A percentile compares a stretch with the other conserved stretches of the same genome.
These are phyloP conservation scores for Hanseniaspora singularis DNA, from an alignment of 805 yeast species.

Conservation along the genomic window DNA sequence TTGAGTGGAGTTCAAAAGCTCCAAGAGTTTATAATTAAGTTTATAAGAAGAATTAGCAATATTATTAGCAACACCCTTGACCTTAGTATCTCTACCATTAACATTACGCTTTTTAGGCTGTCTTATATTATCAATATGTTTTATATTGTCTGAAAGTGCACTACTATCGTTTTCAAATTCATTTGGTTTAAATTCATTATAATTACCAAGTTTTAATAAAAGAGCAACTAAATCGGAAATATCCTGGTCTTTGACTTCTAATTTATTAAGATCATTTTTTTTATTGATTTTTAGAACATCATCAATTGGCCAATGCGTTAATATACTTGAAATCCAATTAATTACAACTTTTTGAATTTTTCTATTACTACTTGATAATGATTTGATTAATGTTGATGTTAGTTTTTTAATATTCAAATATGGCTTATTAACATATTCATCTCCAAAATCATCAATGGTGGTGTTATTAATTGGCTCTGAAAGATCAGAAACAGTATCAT, in stretches of 20 bases:
- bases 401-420: conserved; percentile 63
- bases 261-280: neutral
- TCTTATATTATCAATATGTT: conserved; percentile 10
- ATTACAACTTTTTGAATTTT: conserved; percentile 71
- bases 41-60: conserved; percentile 6
- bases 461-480: neutral
- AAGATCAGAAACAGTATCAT: conserved; percentile 13
- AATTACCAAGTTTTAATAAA: conserved; percentile 6
- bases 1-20: conserved; percentile 25
- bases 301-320: conserved; percentile 31
- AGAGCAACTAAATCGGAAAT: conserved; percentile 2
- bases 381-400: conserved; percentile 68
- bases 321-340: conserved; percentile 66
- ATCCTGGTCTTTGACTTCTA: conserved; percentile 12
- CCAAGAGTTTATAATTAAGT: conserved; percentile 41
- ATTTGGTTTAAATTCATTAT: neutral
- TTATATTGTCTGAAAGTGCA: conserved; percentile 1
- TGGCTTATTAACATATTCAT: conserved; percentile 34
- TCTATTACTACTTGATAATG: conserved; percentile 58
- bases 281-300: conserved; percentile 21
- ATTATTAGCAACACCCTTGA: neutral
- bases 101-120: neutral
- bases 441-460: conserved; percentile 30
- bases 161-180: neutral
- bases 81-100: neutral